A percentile compares a stretch with the other conserved stretches of the same genome.
These are phyloP conservation scores for Cucumis cinereus DNA, from an alignment of 306 rosid species.

Conservation along the genomic window DNA sequence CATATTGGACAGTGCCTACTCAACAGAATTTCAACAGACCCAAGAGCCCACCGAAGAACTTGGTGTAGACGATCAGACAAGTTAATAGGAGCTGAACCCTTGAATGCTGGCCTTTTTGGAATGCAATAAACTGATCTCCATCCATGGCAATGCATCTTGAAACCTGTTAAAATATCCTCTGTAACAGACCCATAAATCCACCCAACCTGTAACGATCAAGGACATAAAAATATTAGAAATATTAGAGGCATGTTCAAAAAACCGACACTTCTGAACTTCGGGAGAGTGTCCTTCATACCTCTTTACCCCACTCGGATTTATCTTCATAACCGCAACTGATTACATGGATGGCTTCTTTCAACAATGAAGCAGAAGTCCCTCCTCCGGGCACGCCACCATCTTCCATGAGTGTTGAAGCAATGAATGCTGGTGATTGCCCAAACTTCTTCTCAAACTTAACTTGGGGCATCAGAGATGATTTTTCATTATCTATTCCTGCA, in stretches of 20 bases:
- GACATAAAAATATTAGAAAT: not conserved
- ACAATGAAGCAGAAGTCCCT: slow-evolving; percentile 59
- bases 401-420: slow-evolving; percentile 64
- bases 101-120: slow-evolving; percentile 80
- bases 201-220: slow-evolving; percentile 46
- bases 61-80: slow-evolving; percentile 83
- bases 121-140: slow-evolving; percentile 95
- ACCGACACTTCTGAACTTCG: not conserved
- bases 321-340: slow-evolving; percentile 94
- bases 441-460: slow-evolving; percentile 75
- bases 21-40: slow-evolving; percentile 76
- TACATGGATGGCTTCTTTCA: slow-evolving; percentile 92
- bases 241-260: not conserved
- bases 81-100: slow-evolving; percentile 93
- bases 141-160: slow-evolving; percentile 95
- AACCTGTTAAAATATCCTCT: slow-evolving; percentile 82
- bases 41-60: slow-evolving; percentile 93
- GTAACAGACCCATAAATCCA: slow-evolving; percentile 98
- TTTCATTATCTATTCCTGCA: slow-evolving; percentile 65
- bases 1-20: slow-evolving; percentile 86
- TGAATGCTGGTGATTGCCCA: slow-evolving; percentile 68
- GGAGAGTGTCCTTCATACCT: slow-evolving; percentile 26
- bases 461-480: slow-evolving; percentile 52
- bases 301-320: slow-evolving; percentile 93
- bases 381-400: slow-evolving; percentile 64